Evolutionary conservation across 2,329 filamentous ascomycete species (phyloP).

Genomic region (Helotiales sp.): DNA sequence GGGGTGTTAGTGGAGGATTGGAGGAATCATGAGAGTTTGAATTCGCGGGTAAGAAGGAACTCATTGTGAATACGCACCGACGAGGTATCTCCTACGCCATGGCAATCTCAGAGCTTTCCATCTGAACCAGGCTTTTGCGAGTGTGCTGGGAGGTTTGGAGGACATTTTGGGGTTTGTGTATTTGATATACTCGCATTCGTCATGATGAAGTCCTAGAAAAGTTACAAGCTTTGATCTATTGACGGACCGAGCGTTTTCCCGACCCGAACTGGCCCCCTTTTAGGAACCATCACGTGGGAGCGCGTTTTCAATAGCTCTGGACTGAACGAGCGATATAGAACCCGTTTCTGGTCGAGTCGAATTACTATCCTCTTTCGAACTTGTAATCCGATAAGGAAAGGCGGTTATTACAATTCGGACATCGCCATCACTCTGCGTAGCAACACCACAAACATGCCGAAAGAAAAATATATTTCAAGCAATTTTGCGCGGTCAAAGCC

Average conservation of each 20-base stretch:
- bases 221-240: background rate
- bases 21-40: background rate
- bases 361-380: too few species aligned
- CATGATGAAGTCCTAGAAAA: constrained; percentile 1
- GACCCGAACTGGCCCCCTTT: background rate
- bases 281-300: too few species aligned
- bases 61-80: constrained; percentile 50
- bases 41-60: background rate
- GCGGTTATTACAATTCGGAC: too few species aligned
- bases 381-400: too few species aligned
- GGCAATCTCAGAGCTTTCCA: constrained; percentile 68
- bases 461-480: too few species aligned
- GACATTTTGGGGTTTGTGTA: constrained; percentile 31
- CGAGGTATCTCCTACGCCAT: constrained; percentile 67
- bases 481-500: too few species aligned
- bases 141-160: constrained; percentile 28
- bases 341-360: too few species aligned
- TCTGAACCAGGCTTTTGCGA: constrained; percentile 54
- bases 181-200: background rate
- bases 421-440: too few species aligned
- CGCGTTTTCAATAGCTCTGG: too few species aligned
- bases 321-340: too few species aligned
- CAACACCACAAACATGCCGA: too few species aligned
- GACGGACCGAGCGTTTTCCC: background rate
- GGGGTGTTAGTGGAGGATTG: background rate